Conservation (phyloP, 2,329 filamentous ascomycete species). For the Alternaria arborescens region DNA sequence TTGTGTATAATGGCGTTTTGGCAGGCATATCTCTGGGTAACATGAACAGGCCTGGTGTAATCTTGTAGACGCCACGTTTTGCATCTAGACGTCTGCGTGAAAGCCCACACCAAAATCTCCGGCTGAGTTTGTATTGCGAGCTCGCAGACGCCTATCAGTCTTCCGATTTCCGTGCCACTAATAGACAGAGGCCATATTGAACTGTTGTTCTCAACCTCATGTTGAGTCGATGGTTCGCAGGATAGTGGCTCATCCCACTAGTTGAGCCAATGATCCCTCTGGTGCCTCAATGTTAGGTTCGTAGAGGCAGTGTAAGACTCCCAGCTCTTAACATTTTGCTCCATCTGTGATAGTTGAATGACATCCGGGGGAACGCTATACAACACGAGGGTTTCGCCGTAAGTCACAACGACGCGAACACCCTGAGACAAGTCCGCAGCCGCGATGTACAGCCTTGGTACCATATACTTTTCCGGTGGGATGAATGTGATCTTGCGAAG, state of each 20-base stretch:
- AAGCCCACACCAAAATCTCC: constrained; percentile 63
- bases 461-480: constrained; percentile 42
- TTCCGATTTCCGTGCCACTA: constrained; percentile 60
- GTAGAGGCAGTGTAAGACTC: constrained; percentile 27
- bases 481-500: constrained; percentile 67
- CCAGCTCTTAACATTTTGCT: constrained; percentile 33
- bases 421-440: constrained; percentile 67
- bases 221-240: constrained; percentile 1
- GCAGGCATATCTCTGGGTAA: constrained; percentile 28
- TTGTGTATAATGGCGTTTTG: constrained; percentile 39
- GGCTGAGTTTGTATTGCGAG: constrained; percentile 58
- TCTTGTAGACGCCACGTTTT: constrained; percentile 58
- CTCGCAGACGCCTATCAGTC: constrained; percentile 58
- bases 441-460: constrained; percentile 64
- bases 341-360: constrained; percentile 39
- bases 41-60: constrained; percentile 13
- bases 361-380: constrained; percentile 69
- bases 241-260: constrained; percentile 36
- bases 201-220: constrained; percentile 13
- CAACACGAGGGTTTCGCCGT: constrained; percentile 62
- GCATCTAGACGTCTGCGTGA: constrained; percentile 56
- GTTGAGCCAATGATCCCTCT: constrained; percentile 42
- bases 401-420: constrained; percentile 66
- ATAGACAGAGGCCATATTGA: constrained; percentile 60
- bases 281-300: constrained; percentile 15